Conservation (phyloP, 208 protist genomes). For the Crithidia thermophila region DNA sequence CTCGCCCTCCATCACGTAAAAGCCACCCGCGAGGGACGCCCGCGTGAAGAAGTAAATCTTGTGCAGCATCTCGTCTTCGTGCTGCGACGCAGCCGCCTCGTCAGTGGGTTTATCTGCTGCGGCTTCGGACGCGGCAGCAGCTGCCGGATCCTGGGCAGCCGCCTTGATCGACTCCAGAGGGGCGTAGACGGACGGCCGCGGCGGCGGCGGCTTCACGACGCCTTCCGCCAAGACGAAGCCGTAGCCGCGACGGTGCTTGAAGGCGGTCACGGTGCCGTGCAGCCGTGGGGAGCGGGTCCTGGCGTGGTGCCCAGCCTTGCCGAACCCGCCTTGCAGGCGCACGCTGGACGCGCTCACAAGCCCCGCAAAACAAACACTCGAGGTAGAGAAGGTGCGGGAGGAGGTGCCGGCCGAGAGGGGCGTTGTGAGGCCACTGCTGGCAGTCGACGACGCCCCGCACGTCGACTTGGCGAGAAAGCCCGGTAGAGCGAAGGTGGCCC, state of each 20-base stretch:
- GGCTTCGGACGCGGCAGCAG: background rate
- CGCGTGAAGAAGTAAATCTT: conserved; percentile 74
- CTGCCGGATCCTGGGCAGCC: background rate
- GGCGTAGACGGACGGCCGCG: background rate
- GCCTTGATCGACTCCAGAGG: conserved; percentile 4
- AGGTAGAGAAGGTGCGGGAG: background rate
- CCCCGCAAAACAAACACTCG: background rate
- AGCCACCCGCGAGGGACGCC: conserved; percentile 51
- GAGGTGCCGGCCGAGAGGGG: background rate
- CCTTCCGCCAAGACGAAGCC: conserved; percentile 77
- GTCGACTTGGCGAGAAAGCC: background rate
- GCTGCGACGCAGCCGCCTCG: background rate
- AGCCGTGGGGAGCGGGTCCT: conserved; percentile 3
- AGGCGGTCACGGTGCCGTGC: conserved; percentile 75
- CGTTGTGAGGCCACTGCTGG: background rate
- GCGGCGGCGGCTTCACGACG: conserved; percentile 15
- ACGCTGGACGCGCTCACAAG: background rate
- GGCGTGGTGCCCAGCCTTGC: background rate
- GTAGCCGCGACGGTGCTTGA: conserved; percentile 87
- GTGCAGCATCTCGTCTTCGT: background rate
- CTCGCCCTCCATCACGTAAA: conserved; percentile 78
- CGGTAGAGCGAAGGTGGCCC: background rate
- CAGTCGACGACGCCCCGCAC: background rate
- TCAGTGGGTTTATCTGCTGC: background rate
- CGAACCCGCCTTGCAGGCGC: background rate